These are phyloP conservation scores for Anethum foeniculum DNA, from an alignment of 140 eudicot genomes.

Conservation along the genomic window DNA sequence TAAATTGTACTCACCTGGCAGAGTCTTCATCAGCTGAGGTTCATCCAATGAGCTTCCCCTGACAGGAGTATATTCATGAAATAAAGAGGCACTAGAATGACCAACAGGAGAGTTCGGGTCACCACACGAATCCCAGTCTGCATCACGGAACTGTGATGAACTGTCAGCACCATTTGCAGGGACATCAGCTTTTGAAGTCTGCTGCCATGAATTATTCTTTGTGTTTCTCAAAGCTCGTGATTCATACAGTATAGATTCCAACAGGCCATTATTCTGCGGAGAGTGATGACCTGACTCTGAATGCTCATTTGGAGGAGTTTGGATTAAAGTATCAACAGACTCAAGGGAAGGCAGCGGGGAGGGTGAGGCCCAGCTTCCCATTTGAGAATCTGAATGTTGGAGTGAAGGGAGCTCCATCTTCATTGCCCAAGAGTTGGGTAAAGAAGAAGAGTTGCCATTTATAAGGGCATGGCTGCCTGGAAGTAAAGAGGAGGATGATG, in stretches of 20 bases:
- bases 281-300: constrained; percentile 41
- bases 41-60: constrained; percentile 64
- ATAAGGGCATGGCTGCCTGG: constrained; percentile 32
- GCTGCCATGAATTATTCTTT: constrained; percentile 25
- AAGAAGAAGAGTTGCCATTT: constrained; percentile 36
- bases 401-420: constrained; percentile 91
- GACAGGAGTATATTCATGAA: constrained; percentile 46
- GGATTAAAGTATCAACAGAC: constrained; percentile 62
- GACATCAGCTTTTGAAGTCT: constrained; percentile 21
- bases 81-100: constrained; percentile 60
- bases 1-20: constrained; percentile 38
- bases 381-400: constrained; percentile 65
- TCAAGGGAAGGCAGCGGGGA: constrained; percentile 76
- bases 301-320: constrained; percentile 47
- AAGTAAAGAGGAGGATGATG: constrained; percentile 18
- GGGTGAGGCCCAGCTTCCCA: constrained; percentile 61
- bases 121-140: constrained; percentile 43
- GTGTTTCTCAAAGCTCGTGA: constrained; percentile 46
- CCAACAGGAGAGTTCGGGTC: constrained; percentile 72
- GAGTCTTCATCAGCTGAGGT: constrained; percentile 35
- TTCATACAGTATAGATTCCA: constrained; percentile 73
- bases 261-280: constrained; percentile 58
- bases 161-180: constrained; percentile 33
- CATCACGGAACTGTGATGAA: constrained; percentile 30
- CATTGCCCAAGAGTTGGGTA: constrained; percentile 31